A percentile compares a stretch with the other conserved stretches of the same genome.
These are phyloP conservation scores for Ophiostoma perfectum DNA, from an alignment of 2,329 filamentous ascomycete species.

Conservation along the genomic window DNA sequence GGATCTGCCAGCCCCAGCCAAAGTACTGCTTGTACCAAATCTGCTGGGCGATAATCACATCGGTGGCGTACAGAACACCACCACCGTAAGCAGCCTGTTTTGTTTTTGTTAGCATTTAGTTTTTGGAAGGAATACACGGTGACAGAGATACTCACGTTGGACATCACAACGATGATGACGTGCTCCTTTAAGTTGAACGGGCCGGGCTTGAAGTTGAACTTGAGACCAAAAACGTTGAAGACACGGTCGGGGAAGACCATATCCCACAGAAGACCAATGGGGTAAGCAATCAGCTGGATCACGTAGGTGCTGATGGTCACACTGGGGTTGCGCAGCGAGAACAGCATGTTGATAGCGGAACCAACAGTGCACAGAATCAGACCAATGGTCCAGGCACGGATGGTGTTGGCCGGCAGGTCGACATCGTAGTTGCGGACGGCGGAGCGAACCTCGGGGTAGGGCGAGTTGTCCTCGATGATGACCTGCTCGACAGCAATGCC, in stretches of 20 bases:
- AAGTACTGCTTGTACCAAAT: slow-evolving; percentile 49
- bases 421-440: slow-evolving; percentile 25
- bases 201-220: slow-evolving; percentile 52
- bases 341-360: slow-evolving; percentile 53
- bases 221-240: slow-evolving; percentile 47
- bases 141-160: slow-evolving; percentile 44
- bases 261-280: slow-evolving; percentile 51
- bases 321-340: slow-evolving; percentile 55
- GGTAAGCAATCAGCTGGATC: slow-evolving; percentile 58
- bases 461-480: slow-evolving; percentile 59
- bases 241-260: slow-evolving; percentile 49
- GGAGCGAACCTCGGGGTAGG: slow-evolving; percentile 56
- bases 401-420: slow-evolving; percentile 56
- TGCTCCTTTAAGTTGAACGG: slow-evolving; percentile 60
- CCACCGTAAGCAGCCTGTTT: slow-evolving; percentile 51
- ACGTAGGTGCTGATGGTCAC: slow-evolving; percentile 57
- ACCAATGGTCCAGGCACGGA: slow-evolving; percentile 57
- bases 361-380: slow-evolving; percentile 53
- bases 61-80: slow-evolving; percentile 52
- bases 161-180: slow-evolving; percentile 58
- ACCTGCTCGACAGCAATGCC: slow-evolving; percentile 54
- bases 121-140: not conserved
- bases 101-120: slow-evolving; percentile 24
- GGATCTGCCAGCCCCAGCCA: slow-evolving; percentile 54
- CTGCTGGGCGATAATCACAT: slow-evolving; percentile 47